Evolutionary conservation across 306 rosid species (phyloP), one percentile per base, ranked within the genome.

Genomic region (Mimosa pudica): DNA sequence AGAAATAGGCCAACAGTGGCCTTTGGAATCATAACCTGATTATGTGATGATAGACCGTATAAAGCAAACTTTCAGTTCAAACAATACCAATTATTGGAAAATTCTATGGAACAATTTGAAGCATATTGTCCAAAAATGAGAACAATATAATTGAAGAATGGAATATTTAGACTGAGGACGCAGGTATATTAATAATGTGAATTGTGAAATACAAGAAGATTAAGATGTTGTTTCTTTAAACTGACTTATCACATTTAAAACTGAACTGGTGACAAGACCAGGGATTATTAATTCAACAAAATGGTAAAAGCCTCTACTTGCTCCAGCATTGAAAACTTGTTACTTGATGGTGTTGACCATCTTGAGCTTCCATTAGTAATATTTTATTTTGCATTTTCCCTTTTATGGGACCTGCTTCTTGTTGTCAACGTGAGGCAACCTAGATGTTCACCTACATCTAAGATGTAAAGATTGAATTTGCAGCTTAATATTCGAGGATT

Each of bases 301-400:
- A 67, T 67, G 71, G 30, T 41, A 17, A 17, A 17, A 17, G 32
- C 24, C 45, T 67, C 32, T 41, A 38, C 69, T 35, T 6, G 49
- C 48, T 41, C 18, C n/a, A 38, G 24, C 32, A 67, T 16, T 67
- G 71, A 6, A 66, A 66, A 67, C 10, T 45, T 32, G 24, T 69
- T 69, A 17, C 36, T 68, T 68, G 51, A 52, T 55, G 62, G 44
- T 44, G 16, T 68, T 11, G 13, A 10, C 55, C 14, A 69, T 69
- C 57, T 69, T 18, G 74, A 18, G n/a, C 74, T 45, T 69, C 74
- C 57, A 8, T 69, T 45, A n/a, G 9, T 69, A 20, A 69, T 44
- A 45, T 69, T 35, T 44, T 69, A 14, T 45, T 69, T 20, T 45
- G 16, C 74, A 33, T 69, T 44, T 45, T 46, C 55, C 49, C n/a